These are phyloP conservation scores for Cytospora schulzeri DNA, from an alignment of 2,329 filamentous ascomycete species.

Conservation along the genomic window DNA sequence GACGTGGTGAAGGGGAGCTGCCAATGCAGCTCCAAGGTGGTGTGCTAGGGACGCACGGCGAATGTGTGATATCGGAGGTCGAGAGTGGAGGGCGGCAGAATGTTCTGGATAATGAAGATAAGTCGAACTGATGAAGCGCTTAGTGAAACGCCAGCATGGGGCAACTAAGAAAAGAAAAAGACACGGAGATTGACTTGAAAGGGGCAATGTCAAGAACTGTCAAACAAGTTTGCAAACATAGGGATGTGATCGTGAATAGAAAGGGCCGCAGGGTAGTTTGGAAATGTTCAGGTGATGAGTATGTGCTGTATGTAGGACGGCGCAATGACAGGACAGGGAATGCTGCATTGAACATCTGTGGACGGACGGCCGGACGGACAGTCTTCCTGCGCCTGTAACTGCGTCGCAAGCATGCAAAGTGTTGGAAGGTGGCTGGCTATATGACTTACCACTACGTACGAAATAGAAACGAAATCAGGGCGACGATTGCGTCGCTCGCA, in stretches of 20 bases:
- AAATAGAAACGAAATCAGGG: not conserved
- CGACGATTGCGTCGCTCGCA: not conserved
- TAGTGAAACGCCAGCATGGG: constrained; percentile 22
- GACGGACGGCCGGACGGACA: not conserved
- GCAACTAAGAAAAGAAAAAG: not conserved
- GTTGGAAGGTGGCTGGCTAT: not conserved
- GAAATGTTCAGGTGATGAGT: not conserved
- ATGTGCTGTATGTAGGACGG: not conserved
- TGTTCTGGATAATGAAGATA: constrained; percentile 21
- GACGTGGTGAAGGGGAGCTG: constrained; percentile 73
- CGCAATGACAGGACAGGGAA: not conserved
- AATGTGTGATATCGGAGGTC: constrained; percentile 25
- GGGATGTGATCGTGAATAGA: constrained; percentile 8
- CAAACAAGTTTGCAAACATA: not conserved
- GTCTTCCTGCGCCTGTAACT: not conserved
- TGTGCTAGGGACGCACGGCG: constrained; percentile 23
- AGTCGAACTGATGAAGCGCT: constrained; percentile 19
- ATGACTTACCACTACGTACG: not conserved
- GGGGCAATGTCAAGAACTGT: not conserved
- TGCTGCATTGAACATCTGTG: not conserved
- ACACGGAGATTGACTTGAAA: not conserved
- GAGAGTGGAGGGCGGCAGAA: constrained; percentile 20
- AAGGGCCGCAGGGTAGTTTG: constrained; percentile 9
- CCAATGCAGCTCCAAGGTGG: constrained; percentile 57
- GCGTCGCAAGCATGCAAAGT: not conserved